phyloP scores from a whole-genome alignment of 176 grass and related monocot species.

The Alopecurus myosuroides region DNA sequence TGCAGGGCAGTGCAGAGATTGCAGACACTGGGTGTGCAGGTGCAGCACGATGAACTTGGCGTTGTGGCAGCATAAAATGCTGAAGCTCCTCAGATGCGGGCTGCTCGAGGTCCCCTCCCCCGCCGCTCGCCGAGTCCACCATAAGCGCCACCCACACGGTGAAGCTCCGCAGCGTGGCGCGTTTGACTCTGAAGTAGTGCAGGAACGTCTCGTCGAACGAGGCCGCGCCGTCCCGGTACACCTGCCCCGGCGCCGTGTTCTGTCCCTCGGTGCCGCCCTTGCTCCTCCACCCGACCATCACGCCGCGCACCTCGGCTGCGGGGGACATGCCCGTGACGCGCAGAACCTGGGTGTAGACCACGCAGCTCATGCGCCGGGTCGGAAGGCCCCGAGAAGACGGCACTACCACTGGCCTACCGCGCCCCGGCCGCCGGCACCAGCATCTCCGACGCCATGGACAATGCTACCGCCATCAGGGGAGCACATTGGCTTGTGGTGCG shows the following conservation, averaged over 20 bases:
- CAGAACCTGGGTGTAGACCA: too few relatives aligned
- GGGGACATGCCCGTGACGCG: too few relatives aligned
- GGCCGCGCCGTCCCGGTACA: conserved; percentile 33
- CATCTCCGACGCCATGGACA: neutral
- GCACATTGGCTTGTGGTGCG: conserved; percentile 38
- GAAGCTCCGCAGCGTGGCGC: conserved; percentile 46
- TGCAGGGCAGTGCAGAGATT: too few relatives aligned
- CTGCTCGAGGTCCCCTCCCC: too few relatives aligned
- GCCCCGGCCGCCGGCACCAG: neutral
- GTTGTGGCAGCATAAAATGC: too few relatives aligned
- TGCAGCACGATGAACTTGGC: too few relatives aligned
- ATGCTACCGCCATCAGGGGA: conserved; percentile 9
- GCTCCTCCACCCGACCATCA: conserved; percentile 77
- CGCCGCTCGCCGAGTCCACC: conserved; percentile 36
- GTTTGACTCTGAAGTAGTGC: conserved; percentile 45
- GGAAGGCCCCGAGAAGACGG: too few relatives aligned
- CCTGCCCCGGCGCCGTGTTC: conserved; percentile 55
- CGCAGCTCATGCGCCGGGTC: too few relatives aligned
- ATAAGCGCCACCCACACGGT: conserved; percentile 63
- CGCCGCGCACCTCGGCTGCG: neutral
- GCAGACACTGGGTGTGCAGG: too few relatives aligned
- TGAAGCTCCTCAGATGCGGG: too few relatives aligned
- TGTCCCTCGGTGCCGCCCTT: conserved; percentile 51
- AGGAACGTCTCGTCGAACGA: conserved; percentile 78
- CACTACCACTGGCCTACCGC: conserved; percentile 50